These are phyloP conservation scores for Lagerstroemia speciosa DNA, from an alignment of 345 rosid species.

Conservation along the genomic window DNA sequence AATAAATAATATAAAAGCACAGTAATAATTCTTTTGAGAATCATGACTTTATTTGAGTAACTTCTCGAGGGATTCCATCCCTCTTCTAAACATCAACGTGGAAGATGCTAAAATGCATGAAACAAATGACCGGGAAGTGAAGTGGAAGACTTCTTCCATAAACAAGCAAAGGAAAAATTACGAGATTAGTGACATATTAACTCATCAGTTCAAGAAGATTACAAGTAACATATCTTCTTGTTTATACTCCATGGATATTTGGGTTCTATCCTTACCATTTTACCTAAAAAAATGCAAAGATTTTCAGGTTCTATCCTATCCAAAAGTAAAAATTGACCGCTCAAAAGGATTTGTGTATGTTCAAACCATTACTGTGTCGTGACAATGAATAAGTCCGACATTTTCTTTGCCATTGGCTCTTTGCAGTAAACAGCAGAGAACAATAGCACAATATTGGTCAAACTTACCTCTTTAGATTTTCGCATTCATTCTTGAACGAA, in stretches of 20 bases:
- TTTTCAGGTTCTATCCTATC: neutral
- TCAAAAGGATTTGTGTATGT: neutral
- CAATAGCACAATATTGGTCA: neutral
- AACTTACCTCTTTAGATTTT: slow-evolving; percentile 67
- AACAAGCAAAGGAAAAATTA: neutral
- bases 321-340: too few relatives aligned
- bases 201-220: too few relatives aligned
- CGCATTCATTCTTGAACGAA: slow-evolving; percentile 51
- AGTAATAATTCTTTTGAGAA: too few relatives aligned
- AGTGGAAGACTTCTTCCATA: neutral
- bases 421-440: neutral
- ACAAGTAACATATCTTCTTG: neutral
- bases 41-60: too few relatives aligned
- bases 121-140: neutral
- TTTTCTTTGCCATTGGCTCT: neutral
- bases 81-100: neutral
- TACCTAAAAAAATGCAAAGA: neutral
- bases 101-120: neutral
- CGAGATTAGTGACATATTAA: too few relatives aligned
- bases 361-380: neutral
- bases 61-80: neutral
- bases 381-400: neutral
- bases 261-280: neutral
- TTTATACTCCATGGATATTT: neutral
- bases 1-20: neutral